Percentiles rank a stretch among this genome's conserved stretches.
phyloP scores from a whole-genome alignment of 2,329 filamentous ascomycete genomes.

The Aspergillus persii region DNA sequence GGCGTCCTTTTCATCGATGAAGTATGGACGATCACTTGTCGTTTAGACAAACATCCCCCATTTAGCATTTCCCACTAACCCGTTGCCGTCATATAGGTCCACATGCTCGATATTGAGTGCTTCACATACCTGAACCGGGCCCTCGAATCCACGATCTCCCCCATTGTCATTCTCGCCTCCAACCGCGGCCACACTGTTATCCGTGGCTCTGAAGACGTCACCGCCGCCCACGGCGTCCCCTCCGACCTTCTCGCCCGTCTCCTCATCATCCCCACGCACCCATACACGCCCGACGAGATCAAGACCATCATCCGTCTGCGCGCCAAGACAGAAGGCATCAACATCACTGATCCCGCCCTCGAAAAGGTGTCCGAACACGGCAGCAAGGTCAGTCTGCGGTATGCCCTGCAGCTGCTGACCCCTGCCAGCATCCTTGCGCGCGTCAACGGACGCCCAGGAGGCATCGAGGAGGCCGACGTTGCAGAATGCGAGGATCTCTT shows the following conservation, averaged over 20 bases:
- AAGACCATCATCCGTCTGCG: conserved; percentile 86
- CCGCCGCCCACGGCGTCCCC: conserved; percentile 89
- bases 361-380: conserved; percentile 85
- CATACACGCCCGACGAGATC: conserved; percentile 86
- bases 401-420: conserved; percentile 87
- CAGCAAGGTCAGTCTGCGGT: conserved; percentile 83
- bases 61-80: neutral
- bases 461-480: conserved; percentile 73
- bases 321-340: conserved; percentile 75
- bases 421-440: conserved; percentile 88
- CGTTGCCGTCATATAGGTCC: conserved; percentile 59
- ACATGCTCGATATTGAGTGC: conserved; percentile 99
- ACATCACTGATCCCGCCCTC: conserved; percentile 76
- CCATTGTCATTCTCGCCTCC: conserved; percentile 95
- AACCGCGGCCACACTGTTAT: conserved; percentile 94
- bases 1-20: conserved; percentile 98
- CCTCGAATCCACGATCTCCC: conserved; percentile 90
- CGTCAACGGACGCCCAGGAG: conserved; percentile 71
- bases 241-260: conserved; percentile 90
- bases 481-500: conserved; percentile 81
- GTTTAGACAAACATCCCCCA: neutral
- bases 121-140: conserved; percentile 99
- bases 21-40: conserved; percentile 50
- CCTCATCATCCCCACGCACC: conserved; percentile 91
- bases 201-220: conserved; percentile 74